Evolutionary conservation across 169 alveolate genomes (phyloP), one percentile per base, ranked within the genome.

Genomic region (Neospora caninum): DNA sequence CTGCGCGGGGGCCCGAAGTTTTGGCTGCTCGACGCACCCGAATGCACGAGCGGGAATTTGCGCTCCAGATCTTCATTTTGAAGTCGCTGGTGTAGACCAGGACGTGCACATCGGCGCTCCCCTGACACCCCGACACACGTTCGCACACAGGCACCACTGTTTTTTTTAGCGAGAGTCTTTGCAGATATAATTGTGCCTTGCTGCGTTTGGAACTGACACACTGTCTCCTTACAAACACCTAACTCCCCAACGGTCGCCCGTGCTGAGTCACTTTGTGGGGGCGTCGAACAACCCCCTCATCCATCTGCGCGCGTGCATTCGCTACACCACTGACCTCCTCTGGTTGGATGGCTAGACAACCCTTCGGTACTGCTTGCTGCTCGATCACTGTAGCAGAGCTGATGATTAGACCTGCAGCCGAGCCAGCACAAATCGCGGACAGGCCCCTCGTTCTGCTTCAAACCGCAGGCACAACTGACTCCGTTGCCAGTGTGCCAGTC

Each of bases 1-100:
- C 22, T 4, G 58, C 58, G 13, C 58, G 13, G 4, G 58, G 58
- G 58, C 58, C 22, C 58, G 22, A 49, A 49, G 13, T 4, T 49
- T 49, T 49, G 4, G 58, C 58, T 4, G 13, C 58, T 49, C 88
- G 53, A 58, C 91, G 42, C 78, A 89, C 96, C 93, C 80, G 84
- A 38, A 94, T 54, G 94, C 96, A 95, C 6, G 83, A 43, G 82
- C 88, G 83, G 78, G 93, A 69, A 22, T 78, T 88, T 39, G 94
- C 93, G 91, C 93, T 94, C 96, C 94, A 95, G 25, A 93, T 67
- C 80, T 93, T 95, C n/a, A 93, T 53, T 42, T 95, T 95, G 41
- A 45, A 93, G 36, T 95, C 95, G 43, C 80, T 69, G 78, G 69
- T 89, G 92, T 45, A 49, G 0, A 92, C 58, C 31, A 95, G 91